phyloP scores from a whole-genome alignment of 2,329 filamentous ascomycete genomes.

The Davidsoniella neocaledoniae region DNA sequence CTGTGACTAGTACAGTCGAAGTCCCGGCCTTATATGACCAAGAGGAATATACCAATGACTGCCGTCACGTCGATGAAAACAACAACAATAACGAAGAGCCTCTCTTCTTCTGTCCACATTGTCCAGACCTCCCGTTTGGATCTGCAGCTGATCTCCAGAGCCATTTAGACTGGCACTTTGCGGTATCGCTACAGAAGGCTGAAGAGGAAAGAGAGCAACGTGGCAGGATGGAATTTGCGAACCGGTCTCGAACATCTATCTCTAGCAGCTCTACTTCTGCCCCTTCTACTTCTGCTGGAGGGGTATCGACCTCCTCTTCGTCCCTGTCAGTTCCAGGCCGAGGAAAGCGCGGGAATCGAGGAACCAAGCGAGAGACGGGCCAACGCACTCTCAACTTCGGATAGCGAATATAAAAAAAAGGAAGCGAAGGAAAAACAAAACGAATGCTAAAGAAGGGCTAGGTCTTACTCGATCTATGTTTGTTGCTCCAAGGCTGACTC shows the following conservation, averaged over 20 bases:
- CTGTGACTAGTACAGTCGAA: no score
- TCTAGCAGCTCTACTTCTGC: background rate
- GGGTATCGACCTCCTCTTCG: background rate
- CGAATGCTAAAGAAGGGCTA: no score
- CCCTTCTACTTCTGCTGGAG: background rate
- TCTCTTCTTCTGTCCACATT: constrained; percentile 9
- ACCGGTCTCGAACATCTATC: background rate
- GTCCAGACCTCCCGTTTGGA: constrained; percentile 7
- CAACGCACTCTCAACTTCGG: constrained; percentile 46
- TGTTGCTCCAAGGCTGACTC: no score
- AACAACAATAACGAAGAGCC: background rate
- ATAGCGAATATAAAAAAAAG: constrained; percentile 19
- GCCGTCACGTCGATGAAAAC: no score
- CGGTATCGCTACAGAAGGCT: constrained; percentile 59
- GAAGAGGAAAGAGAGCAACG: constrained; percentile 19
- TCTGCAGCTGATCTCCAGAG: constrained; percentile 45
- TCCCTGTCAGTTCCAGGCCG: constrained; percentile 16
- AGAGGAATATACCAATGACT: no score
- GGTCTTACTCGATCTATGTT: no score
- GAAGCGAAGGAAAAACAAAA: no score
- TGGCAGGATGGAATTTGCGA: background rate
- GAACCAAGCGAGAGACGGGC: constrained; percentile 32
- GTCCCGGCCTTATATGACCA: no score
- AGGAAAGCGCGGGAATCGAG: constrained; percentile 8
- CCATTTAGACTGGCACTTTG: constrained; percentile 90